phyloP scores from a whole-genome alignment of 1,284 basidiomycete genomes.

The Salmacisia buchloeana region DNA sequence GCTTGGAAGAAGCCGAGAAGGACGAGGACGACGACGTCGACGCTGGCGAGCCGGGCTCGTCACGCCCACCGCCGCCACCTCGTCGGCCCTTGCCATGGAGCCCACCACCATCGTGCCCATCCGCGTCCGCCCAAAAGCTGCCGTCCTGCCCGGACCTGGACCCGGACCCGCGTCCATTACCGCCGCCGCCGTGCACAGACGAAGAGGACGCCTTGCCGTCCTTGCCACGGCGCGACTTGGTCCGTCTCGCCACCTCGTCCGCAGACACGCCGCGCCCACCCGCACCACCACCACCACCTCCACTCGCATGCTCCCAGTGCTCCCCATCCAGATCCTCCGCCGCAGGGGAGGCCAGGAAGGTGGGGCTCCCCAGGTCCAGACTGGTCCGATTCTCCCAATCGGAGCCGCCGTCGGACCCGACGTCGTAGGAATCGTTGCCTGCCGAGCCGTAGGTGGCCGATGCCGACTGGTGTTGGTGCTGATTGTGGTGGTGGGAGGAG shows the following conservation, averaged over 20 bases:
- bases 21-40: not conserved
- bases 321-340: not conserved
- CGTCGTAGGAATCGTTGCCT: not conserved
- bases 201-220: not conserved
- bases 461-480: too few species aligned
- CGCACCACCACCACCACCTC: not conserved
- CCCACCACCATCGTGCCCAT: not conserved
- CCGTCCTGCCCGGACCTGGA: not conserved
- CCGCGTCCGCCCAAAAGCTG: not conserved
- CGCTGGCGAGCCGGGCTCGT: not conserved
- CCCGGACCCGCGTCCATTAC: not conserved
- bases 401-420: not conserved
- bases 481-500: too few species aligned
- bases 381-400: not conserved
- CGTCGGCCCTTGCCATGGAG: not conserved
- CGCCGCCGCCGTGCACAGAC: not conserved
- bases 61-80: not conserved
- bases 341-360: not conserved
- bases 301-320: not conserved
- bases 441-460: too few species aligned
- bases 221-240: not conserved
- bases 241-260: not conserved
- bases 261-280: not conserved
- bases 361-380: not conserved
- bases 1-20: not conserved